These are phyloP conservation scores for Rhodotorula toruloides DNA, from an alignment of 768 basidiomycete species.

Conservation along the genomic window DNA sequence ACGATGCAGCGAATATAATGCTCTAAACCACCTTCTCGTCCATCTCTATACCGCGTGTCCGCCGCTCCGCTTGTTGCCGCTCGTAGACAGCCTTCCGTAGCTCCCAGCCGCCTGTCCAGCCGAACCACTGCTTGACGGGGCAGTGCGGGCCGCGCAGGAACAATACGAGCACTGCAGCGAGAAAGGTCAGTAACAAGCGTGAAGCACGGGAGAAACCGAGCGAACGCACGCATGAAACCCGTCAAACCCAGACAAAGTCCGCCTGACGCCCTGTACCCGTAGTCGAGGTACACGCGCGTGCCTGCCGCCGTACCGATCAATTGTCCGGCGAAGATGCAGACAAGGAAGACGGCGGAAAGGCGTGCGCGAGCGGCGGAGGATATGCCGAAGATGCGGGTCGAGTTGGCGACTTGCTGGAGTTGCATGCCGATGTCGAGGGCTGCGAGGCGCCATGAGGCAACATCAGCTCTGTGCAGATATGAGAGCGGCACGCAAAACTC, in stretches of 20 bases:
- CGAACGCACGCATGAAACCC: constrained; percentile 43
- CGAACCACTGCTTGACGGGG: constrained; percentile 1
- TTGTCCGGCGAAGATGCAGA: constrained; percentile 72
- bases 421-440: constrained; percentile 67
- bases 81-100: not conserved
- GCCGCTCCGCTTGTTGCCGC: not conserved
- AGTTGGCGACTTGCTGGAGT: constrained; percentile 63
- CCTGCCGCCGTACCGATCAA: constrained; percentile 75
- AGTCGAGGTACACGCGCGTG: constrained; percentile 61
- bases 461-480: not conserved
- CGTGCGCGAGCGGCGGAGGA: constrained; percentile 58
- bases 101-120: constrained; percentile 19
- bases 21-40: not conserved
- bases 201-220: not conserved
- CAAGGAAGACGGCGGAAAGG: constrained; percentile 68
- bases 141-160: constrained; percentile 2
- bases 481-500: constrained; percentile 23
- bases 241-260: constrained; percentile 59
- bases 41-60: not conserved
- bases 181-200: not conserved
- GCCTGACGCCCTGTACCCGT: constrained; percentile 68
- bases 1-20: too few species aligned
- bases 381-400: constrained; percentile 57
- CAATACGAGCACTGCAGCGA: not conserved
- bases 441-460: constrained; percentile 1